Evolutionary conservation across 1,139 yeast genomes (phyloP).

Genomic region (Protomyces pachydermus): DNA sequence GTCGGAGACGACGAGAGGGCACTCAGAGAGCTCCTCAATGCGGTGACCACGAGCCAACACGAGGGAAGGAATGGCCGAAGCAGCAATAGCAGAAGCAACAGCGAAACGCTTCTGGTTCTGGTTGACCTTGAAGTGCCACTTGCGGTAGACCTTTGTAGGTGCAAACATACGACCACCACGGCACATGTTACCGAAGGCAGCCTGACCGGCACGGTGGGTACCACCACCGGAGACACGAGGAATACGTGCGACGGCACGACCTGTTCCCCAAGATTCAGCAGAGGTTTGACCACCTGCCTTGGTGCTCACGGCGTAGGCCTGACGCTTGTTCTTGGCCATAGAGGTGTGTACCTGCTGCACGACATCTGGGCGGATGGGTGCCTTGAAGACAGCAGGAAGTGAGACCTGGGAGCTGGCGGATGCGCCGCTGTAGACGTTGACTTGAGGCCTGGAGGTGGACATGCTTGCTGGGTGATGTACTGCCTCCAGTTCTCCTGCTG

Average conservation of each 20-base stretch:
- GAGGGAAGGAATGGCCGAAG: conserved; percentile 96
- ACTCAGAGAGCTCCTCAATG: conserved; percentile 96
- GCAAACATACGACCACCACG: conserved; percentile 99
- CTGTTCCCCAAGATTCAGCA: conserved; percentile 99
- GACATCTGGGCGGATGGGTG: conserved; percentile 99
- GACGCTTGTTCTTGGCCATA: conserved; percentile 99
- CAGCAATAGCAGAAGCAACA: conserved; percentile 99
- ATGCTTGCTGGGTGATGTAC: neutral
- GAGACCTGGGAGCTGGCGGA: conserved; percentile 87
- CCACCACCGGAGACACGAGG: conserved; percentile 99
- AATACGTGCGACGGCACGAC: conserved; percentile 99
- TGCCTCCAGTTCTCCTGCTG: neutral
- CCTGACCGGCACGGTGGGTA: conserved; percentile 99
- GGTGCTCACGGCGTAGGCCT: conserved; percentile 98
- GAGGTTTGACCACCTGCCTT: conserved; percentile 99
- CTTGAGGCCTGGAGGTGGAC: conserved; percentile 39
- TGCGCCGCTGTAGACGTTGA: conserved; percentile 81
- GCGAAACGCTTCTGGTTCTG: conserved; percentile 99
- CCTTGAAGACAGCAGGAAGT: conserved; percentile 97
- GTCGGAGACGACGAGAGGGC: conserved; percentile 94
- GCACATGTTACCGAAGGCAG: conserved; percentile 99
- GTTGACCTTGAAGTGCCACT: conserved; percentile 99
- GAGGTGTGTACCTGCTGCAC: conserved; percentile 98
- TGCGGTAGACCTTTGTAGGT: conserved; percentile 99
- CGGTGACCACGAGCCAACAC: conserved; percentile 99